phyloP scores from a whole-genome alignment of 805 yeast genomes.

The Ogataea paraovalis region DNA sequence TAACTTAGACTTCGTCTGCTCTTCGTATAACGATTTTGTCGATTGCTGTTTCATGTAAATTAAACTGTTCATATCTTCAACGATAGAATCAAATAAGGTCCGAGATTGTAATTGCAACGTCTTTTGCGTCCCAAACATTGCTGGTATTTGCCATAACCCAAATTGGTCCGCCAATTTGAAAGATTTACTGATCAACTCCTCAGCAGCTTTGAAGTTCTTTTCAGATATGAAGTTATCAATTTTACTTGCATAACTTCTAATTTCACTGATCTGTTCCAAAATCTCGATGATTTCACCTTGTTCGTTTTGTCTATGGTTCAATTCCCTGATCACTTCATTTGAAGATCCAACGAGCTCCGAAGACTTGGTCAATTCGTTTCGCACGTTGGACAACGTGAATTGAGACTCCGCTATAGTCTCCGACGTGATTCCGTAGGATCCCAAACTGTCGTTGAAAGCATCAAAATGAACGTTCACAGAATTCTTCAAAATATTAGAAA shows the following conservation, averaged over 20 bases:
- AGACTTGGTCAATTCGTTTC: conserved; percentile 18
- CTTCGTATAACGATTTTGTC: conserved; percentile 30
- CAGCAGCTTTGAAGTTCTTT: conserved; percentile 55
- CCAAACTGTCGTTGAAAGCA: conserved; percentile 80
- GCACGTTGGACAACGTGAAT: conserved; percentile 21
- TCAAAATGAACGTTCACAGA: conserved; percentile 82
- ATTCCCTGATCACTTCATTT: conserved; percentile 55
- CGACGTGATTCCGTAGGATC: conserved; percentile 73
- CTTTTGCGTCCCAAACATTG: conserved; percentile 46
- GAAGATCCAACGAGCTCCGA: conserved; percentile 35
- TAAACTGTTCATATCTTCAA: conserved; percentile 76
- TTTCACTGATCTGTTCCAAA: conserved; percentile 59
- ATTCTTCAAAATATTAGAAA: conserved; percentile 53
- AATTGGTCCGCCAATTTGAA: conserved; percentile 44
- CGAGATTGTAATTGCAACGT: conserved; percentile 55
- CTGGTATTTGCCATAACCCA: conserved; percentile 54
- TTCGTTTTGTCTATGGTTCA: conserved; percentile 58
- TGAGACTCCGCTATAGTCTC: conserved; percentile 64
- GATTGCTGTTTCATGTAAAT: conserved; percentile 23
- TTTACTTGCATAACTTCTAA: conserved; percentile 54
- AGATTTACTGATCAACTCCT: conserved; percentile 35
- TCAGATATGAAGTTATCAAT: conserved; percentile 68
- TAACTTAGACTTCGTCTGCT: conserved; percentile 12
- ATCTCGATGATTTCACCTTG: conserved; percentile 69
- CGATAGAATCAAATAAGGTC: conserved; percentile 60